Base-by-base conservation (phyloP, 805 yeast species). In the Zygotorulaspora sp. region DNA sequence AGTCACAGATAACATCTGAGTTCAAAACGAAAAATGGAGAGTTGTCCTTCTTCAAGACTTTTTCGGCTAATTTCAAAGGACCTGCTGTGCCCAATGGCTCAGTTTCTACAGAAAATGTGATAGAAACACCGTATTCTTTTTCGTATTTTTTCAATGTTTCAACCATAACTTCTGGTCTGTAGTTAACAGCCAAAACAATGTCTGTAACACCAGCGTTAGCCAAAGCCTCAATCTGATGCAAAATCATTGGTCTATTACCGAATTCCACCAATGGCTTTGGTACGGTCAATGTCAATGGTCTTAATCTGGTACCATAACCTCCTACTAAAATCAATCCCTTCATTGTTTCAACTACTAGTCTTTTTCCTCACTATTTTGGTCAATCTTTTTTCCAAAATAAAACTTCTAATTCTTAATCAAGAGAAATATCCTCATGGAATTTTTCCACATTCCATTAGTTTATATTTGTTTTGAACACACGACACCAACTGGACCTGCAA, bases 61-160 rank as follows among this genome's bases (percentile, higher is more conserved):
- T 75, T 74, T 89, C 97, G 53, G 99, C 98, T 58, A 92, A 83
- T 70, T 88, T 90, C 65, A 92, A 77, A 51, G 99, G 99, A 66
- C 99, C 99, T 53, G 97, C 98, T 52, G 99, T 92, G 53, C 97
- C 99, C 64, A 92, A 78, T 44, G 99, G 99, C 75, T 92, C 99
- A 64, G 90, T 92, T 75, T 92, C 99, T 52, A 92, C 97, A 44
- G 96, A 87, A 72, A 94, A 92, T 40, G 97, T 88, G 70, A 92
- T 92, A 56, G 74, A 72, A 50, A 92, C 95, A 66, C 96, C 97
- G 69, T 86, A 92, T 67, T 81, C 87, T 62, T 81, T 72, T 73
- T 92, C 97, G 77, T 90, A 92, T 70, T 89, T 79, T 71, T 92
- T 76, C 62, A 92, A 77, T 45, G 97, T 83, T 54, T 84, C 80